These are phyloP conservation scores for Polysphondylium violaceum DNA, from an alignment of 78 protist species.

Conservation along the genomic window DNA sequence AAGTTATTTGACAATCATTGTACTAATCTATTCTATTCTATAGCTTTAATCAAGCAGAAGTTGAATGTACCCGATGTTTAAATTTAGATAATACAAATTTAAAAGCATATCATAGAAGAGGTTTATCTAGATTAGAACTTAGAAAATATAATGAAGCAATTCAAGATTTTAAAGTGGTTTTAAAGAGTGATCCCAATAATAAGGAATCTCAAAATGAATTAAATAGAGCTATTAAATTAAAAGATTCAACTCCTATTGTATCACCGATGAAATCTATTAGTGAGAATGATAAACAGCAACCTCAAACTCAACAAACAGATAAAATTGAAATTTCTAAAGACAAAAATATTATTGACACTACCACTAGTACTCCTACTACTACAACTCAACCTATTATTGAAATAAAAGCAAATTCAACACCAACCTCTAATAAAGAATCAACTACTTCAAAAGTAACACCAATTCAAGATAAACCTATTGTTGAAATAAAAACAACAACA, in stretches of 20 bases:
- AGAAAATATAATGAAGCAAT: conserved; percentile 41
- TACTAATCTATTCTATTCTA: background rate
- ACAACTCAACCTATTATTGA: background rate
- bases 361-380: background rate
- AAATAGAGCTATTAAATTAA: background rate
- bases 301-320: background rate
- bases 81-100: conserved; percentile 32
- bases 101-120: conserved; percentile 74
- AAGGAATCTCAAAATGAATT: conserved; percentile 39
- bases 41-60: conserved; percentile 48
- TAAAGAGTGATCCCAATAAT: conserved; percentile 25
- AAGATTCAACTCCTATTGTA: too few relatives aligned
- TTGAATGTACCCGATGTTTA: conserved; percentile 61
- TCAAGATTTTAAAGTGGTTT: conserved; percentile 21
- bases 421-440: background rate
- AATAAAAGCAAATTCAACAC: background rate
- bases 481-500: background rate
- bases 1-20: background rate
- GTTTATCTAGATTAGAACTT: conserved; percentile 23
- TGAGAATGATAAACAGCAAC: background rate
- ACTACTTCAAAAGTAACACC: background rate
- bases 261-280: too few relatives aligned
- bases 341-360: background rate
- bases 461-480: background rate
- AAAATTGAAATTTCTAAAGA: background rate